Evolutionary conservation across 257 asterid species (phyloP), one percentile per base, ranked within the genome.

Genomic region (Coffea eugenioides): DNA sequence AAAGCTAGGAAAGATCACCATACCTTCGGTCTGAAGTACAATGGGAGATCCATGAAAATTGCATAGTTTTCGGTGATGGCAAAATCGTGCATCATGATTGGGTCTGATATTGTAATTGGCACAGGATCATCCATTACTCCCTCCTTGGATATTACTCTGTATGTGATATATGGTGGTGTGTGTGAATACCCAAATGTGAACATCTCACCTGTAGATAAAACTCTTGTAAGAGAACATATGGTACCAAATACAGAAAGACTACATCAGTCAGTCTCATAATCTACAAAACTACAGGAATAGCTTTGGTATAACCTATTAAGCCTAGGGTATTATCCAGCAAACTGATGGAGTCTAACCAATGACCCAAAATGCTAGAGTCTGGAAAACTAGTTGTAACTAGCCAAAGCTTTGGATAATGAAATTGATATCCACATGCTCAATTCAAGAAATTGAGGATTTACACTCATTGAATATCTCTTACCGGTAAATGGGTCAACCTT

Each of bases 21-120:
- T 82, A 95, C 99, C 97, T 89, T 91, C 46, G 99, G 98, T 82
- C 82, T 90, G 89, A 92, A 92, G 88, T 82, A 86, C 78, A 95
- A 80, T 15, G 99, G 99, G 59, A 93, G 96, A 90, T 95, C 99
- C 98, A 95, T 85, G 83, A 95, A 91, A 80, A 95, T 81, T 5
- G 97, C 97, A 90, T 92, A 95, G 81, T 95, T 95, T 84, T 95
- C 98, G 79, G 99, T 93, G 82, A 95, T 95, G 88, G 99, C 99
- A 84, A 95, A 95, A 87, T 95, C 99, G 81, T 95, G 99, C 97
- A 95, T 92, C 99, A 95, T 92, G 84, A 93, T 80, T 78, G 99
- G 87, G 12, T 83, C 93, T 77, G 97, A 74, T 74, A 95, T 81
- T 80, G 99, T 93, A 77, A 95, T 93, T 62, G 97, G 96, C 85